Conservation (phyloP, 2,329 filamentous ascomycete species). For the Fusarium falciforme region DNA sequence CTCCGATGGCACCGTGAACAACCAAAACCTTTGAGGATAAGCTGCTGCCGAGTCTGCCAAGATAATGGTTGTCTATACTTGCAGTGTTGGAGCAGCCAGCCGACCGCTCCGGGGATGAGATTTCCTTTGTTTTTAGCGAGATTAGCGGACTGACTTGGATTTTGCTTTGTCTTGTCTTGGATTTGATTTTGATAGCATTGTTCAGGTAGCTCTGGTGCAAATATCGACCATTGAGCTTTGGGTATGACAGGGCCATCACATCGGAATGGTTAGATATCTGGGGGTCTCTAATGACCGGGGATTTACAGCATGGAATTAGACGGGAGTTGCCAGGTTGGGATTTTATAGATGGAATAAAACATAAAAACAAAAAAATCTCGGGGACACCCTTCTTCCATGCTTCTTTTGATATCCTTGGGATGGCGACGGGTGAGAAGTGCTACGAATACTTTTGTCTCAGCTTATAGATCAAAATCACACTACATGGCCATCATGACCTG, state of each 20-base stretch:
- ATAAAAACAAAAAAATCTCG: not conserved
- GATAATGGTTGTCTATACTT: not conserved
- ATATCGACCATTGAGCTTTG: slow-evolving; percentile 22
- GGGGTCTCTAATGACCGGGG: not conserved
- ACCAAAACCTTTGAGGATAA: slow-evolving; percentile 2
- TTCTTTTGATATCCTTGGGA: not conserved
- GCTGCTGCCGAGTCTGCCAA: not conserved
- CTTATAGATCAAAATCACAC: not conserved
- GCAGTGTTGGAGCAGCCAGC: not conserved
- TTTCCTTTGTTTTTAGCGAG: slow-evolving; percentile 30
- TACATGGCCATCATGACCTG: not conserved
- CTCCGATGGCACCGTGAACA: slow-evolving; percentile 11
- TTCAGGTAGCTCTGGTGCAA: slow-evolving; percentile 24
- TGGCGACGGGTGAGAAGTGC: not conserved
- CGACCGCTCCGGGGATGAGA: not conserved
- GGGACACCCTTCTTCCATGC: not conserved
- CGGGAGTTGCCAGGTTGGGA: not conserved
- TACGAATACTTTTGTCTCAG: not conserved
- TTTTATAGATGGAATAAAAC: not conserved
- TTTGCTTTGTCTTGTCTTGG: slow-evolving; percentile 6
- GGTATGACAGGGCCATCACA: not conserved
- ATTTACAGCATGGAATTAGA: not conserved
- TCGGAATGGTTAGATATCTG: slow-evolving; percentile 9
- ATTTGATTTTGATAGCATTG: slow-evolving; percentile 17
- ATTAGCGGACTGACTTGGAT: slow-evolving; percentile 3